Base-by-base conservation (phyloP, 345 rosid species). In the Clarkia xantiana region DNA sequence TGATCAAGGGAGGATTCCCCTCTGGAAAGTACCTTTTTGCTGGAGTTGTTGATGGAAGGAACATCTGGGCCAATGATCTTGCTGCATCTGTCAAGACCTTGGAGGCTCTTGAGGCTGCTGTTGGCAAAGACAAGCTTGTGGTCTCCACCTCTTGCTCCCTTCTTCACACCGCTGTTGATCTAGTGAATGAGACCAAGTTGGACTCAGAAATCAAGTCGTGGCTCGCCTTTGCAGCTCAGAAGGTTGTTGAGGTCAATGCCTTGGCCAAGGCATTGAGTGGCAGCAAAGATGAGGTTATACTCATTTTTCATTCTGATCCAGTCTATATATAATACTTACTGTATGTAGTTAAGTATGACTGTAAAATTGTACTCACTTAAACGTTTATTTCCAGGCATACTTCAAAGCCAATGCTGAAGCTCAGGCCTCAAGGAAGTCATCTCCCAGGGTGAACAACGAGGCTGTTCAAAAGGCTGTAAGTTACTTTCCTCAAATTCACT, bases 21-120 rank as follows among this genome's bases (percentile, higher is more conserved):
- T 2, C 65, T 47, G 94, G 82, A n/a, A 89, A 89, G 62, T 75
- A 78, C 66, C 84, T 89, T 45, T 85, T 89, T 57, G 90, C 94
- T 76, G 97, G 97, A 42, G 83, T 89, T 53, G 97, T 84, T 58
- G 97, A 89, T 50, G 97, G 97, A 65, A 82, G 97, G 77, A 90
- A 90, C 79, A 83, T 90, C 60, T 90, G 97, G 97, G 96, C 96
- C 56, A 90, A 90, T 65, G 91, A 90, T 61, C 97, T 86, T 45
- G 78, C 91, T 72, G 69, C 81, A 42, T 90, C 96, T 60, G 77
- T 86, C 36, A 60, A 54, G 54, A 68, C 76, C 56, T 67, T 86
- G 58, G 51, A 56, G 55, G 63, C 62, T 36, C 84, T 90, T 61
- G 91, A 79, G 68, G 73, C 82, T 22, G 56, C 81, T 57, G 94